Evolutionary conservation across 768 basidiomycete species (phyloP).

Genomic region (Serpula lacrymans): DNA sequence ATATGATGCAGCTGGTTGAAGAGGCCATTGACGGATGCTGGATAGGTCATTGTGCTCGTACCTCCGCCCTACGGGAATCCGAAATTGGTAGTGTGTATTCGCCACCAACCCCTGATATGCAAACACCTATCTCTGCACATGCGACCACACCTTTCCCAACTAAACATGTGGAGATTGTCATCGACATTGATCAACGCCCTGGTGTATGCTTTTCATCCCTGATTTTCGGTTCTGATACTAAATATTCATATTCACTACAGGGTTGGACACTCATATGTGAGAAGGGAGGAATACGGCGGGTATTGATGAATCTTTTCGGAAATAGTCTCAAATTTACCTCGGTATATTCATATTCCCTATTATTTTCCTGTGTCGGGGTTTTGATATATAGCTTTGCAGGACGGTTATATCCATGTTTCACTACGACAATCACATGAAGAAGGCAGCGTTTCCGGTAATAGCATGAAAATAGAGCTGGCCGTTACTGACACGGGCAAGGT

Average conservation of each 20-base stretch:
- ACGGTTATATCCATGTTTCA: conserved; percentile 84
- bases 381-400: conserved; percentile 36
- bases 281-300: conserved; percentile 86
- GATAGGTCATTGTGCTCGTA: conserved; percentile 87
- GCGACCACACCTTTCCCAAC: conserved; percentile 29
- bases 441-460: conserved; percentile 50
- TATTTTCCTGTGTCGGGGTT: background rate
- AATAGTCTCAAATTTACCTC: conserved; percentile 92
- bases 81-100: conserved; percentile 92
- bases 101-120: conserved; percentile 60
- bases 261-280: conserved; percentile 88
- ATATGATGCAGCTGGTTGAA: conserved; percentile 79
- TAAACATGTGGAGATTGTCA: conserved; percentile 76
- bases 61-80: conserved; percentile 63
- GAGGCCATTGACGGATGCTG: conserved; percentile 92
- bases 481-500: conserved; percentile 92
- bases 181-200: conserved; percentile 75
- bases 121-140: conserved; percentile 37
- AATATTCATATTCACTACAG: conserved; percentile 33
- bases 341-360: conserved; percentile 37
- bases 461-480: conserved; percentile 74
- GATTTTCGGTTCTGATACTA: too few species aligned
- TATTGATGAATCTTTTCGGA: conserved; percentile 93
- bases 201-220: conserved; percentile 42
- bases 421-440: conserved; percentile 68